These are phyloP conservation scores for Eucalyptus shirleyi DNA, from an alignment of 345 rosid genomes.

Conservation along the genomic window DNA sequence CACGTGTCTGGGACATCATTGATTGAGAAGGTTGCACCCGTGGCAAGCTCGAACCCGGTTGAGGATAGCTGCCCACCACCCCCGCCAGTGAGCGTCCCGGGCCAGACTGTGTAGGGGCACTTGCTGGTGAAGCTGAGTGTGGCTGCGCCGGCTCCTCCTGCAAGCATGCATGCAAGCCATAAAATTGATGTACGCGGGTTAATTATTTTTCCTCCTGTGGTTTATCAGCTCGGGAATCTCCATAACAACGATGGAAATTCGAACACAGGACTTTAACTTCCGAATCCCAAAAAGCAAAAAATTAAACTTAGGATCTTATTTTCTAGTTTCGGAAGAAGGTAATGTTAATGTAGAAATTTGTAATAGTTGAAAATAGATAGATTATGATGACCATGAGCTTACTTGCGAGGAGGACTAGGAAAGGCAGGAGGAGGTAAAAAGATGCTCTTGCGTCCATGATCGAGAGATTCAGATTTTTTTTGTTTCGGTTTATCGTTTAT, in stretches of 20 bases:
- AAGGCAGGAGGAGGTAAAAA: too few relatives aligned
- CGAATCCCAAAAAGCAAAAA: neutral
- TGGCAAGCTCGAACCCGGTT: neutral
- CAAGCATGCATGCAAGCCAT: neutral
- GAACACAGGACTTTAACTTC: neutral
- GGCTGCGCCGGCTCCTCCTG: neutral
- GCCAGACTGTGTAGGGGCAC: neutral
- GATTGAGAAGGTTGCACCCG: neutral
- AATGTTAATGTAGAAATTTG: too few relatives aligned
- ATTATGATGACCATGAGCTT: too few relatives aligned
- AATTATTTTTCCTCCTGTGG: too few relatives aligned
- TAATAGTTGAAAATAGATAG: too few relatives aligned
- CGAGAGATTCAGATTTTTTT: neutral
- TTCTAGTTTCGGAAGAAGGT: too few relatives aligned
- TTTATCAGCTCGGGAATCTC: neutral
- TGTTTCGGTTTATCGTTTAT: too few relatives aligned
- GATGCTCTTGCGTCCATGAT: too few relatives aligned
- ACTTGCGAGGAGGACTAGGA: too few relatives aligned
- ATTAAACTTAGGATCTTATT: neutral
- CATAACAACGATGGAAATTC: neutral
- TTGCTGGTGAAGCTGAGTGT: neutral
- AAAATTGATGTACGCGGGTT: too few relatives aligned
- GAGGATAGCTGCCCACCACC: neutral
- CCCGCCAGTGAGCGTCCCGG: neutral
- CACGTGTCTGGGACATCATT: neutral